Evolutionary conservation across 768 basidiomycete genomes (phyloP).

Genomic region (Boletus subparvulus): DNA sequence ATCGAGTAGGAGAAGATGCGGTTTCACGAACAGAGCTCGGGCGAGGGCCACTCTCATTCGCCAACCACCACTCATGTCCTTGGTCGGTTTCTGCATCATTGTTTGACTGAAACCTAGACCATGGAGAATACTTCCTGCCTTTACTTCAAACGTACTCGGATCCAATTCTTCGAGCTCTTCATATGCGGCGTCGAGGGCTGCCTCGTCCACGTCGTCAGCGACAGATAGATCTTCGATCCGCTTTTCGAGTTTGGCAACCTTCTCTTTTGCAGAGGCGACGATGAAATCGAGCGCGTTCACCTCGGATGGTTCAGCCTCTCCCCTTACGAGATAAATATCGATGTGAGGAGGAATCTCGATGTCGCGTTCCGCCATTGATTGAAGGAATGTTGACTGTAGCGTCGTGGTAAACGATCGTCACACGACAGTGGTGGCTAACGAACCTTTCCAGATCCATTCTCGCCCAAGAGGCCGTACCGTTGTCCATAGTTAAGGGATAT

Average conservation of each 20-base stretch:
- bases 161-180: conserved; percentile 98
- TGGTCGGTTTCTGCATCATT: conserved; percentile 97
- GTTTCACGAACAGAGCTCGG: conserved; percentile 93
- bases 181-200: conserved; percentile 83
- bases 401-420: conserved; percentile 8
- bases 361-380: conserved; percentile 94
- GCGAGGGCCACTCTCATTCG: conserved; percentile 98
- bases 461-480: conserved; percentile 91
- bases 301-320: conserved; percentile 94
- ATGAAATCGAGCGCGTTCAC: conserved; percentile 98
- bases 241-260: conserved; percentile 90
- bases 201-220: conserved; percentile 87
- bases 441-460: conserved; percentile 99
- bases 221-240: conserved; percentile 90
- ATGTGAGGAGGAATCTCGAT: conserved; percentile 93
- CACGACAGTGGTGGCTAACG: conserved; percentile 19
- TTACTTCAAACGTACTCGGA: conserved; percentile 91
- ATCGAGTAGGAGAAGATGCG: conserved; percentile 91
- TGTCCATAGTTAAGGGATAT: conserved; percentile 87
- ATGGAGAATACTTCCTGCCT: conserved; percentile 94
- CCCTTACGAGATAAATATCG: conserved; percentile 95
- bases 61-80: conserved; percentile 99
- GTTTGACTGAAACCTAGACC: conserved; percentile 87
- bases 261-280: conserved; percentile 85
- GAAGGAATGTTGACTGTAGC: conserved; percentile 86